These are phyloP conservation scores for Strobilomyces dryophilus DNA, from an alignment of 768 basidiomycete species.

Conservation along the genomic window DNA sequence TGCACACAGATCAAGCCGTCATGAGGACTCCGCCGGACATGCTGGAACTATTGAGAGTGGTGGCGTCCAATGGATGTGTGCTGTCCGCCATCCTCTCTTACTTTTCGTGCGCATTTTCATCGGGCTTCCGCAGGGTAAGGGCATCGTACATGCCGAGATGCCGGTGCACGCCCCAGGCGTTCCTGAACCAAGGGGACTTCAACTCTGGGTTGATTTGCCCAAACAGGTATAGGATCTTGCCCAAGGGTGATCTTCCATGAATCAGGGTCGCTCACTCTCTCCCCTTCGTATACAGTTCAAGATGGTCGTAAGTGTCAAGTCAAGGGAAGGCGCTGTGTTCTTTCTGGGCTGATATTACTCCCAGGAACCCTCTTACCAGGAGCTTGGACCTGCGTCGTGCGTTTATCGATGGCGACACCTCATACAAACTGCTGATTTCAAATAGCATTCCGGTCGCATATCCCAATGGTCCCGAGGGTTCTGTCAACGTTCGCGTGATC, in stretches of 20 bases:
- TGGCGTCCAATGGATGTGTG: constrained; percentile 95
- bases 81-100: constrained; percentile 39
- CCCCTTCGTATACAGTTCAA: constrained; percentile 51
- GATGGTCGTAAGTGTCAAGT: constrained; percentile 51
- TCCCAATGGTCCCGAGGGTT: constrained; percentile 65
- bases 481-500: constrained; percentile 74
- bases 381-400: constrained; percentile 62
- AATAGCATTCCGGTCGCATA: constrained; percentile 67
- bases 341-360: neutral
- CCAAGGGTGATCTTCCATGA: neutral
- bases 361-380: constrained; percentile 80
- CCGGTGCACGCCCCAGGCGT: constrained; percentile 66
- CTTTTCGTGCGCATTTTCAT: constrained; percentile 1
- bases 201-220: constrained; percentile 84
- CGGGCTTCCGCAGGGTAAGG: constrained; percentile 42
- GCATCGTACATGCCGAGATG: constrained; percentile 87
- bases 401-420: constrained; percentile 16
- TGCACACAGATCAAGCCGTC: constrained; percentile 55
- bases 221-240: constrained; percentile 44
- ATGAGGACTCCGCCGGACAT: constrained; percentile 92
- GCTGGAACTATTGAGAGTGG: constrained; percentile 72
- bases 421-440: neutral
- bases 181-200: constrained; percentile 78
- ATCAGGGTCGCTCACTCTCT: constrained; percentile 14
- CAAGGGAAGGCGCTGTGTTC: neutral